A percentile compares a stretch with the other conserved stretches of the same genome.
phyloP scores from a whole-genome alignment of 2,329 filamentous ascomycete species.

The Hypoxylon sp. region DNA sequence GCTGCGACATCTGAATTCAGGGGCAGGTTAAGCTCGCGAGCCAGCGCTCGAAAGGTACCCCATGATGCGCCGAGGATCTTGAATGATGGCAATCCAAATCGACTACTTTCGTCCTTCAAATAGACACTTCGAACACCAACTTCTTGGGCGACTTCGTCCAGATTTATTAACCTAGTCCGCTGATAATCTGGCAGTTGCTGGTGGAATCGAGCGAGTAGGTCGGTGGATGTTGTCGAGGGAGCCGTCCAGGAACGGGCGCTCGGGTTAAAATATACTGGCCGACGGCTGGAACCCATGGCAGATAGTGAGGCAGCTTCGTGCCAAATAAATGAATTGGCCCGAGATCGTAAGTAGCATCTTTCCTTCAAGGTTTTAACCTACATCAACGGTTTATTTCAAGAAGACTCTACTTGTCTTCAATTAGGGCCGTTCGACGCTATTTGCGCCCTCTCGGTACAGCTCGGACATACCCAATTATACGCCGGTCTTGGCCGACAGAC shows the following conservation, averaged over 20 bases:
- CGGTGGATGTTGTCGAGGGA: slow-evolving; percentile 2
- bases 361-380: not conserved
- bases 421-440: not conserved
- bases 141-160: slow-evolving; percentile 68
- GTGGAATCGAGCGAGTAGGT: slow-evolving; percentile 65
- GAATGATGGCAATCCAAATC: slow-evolving; percentile 78
- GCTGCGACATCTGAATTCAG: slow-evolving; percentile 59
- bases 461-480: slow-evolving; percentile 2
- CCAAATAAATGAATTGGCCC: not conserved
- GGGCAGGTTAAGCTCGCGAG: slow-evolving; percentile 59
- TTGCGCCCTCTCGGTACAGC: slow-evolving; percentile 20
- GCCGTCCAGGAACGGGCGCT: slow-evolving; percentile 13
- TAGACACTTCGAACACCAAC: slow-evolving; percentile 70
- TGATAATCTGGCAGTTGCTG: slow-evolving; percentile 68
- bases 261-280: slow-evolving; percentile 24
- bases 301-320: not conserved
- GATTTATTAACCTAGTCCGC: slow-evolving; percentile 66
- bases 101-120: slow-evolving; percentile 77
- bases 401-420: not conserved
- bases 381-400: not conserved
- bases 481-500: slow-evolving; percentile 4
- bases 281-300: slow-evolving; percentile 10
- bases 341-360: not conserved
- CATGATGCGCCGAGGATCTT: slow-evolving; percentile 80
- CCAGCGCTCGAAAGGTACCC: slow-evolving; percentile 73